These are phyloP conservation scores for Panellus pusillus DNA, from an alignment of 768 basidiomycete species.

Conservation along the genomic window DNA sequence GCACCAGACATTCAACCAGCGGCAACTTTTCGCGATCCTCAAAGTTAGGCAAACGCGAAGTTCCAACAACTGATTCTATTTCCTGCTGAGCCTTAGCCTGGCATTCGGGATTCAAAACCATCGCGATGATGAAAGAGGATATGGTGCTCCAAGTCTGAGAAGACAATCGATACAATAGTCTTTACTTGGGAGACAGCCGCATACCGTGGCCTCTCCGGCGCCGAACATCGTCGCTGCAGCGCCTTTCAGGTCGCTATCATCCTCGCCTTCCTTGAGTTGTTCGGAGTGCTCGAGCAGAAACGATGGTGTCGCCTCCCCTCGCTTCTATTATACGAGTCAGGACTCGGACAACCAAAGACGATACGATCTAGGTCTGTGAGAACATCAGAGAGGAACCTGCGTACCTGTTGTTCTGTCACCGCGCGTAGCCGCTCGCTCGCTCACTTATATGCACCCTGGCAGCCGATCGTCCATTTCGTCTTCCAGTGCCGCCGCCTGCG, in stretches of 20 bases:
- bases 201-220: slow-evolving; percentile 35
- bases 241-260: slow-evolving; percentile 1
- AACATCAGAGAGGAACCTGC: slow-evolving; percentile 16
- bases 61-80: slow-evolving; percentile 31
- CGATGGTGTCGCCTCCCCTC: neutral
- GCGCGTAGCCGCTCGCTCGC: too few species aligned
- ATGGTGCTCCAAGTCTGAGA: slow-evolving; percentile 8
- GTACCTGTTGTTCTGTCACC: slow-evolving; percentile 20
- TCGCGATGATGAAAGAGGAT: slow-evolving; percentile 29
- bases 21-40: slow-evolving; percentile 27
- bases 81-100: slow-evolving; percentile 32
- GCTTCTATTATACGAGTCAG: neutral
- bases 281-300: slow-evolving; percentile 1
- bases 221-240: slow-evolving; percentile 6
- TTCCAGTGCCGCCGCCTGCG: too few species aligned
- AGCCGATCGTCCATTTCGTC: too few species aligned
- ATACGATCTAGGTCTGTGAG: neutral
- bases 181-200: neutral
- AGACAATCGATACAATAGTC: neutral
- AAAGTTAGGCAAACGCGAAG: slow-evolving; percentile 25
- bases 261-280: neutral
- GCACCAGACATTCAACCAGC: slow-evolving; percentile 13
- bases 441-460: too few species aligned
- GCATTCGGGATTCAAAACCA: slow-evolving; percentile 31
- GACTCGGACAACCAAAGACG: neutral